Evolutionary conservation across 345 rosid species (phyloP).

Genomic region (Acer yangbiense): DNA sequence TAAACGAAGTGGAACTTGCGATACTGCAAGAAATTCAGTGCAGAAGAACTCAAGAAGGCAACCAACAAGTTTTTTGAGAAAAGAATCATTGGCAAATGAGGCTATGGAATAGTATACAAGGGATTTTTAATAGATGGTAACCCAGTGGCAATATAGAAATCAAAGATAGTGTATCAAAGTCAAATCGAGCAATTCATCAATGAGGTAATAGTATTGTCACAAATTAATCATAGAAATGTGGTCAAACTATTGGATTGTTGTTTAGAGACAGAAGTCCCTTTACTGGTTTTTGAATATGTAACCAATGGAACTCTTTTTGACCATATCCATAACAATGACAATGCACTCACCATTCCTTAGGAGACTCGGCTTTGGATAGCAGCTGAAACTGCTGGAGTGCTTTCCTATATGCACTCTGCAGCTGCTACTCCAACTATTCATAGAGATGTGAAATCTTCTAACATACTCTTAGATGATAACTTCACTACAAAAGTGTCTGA

Average conservation of each 20-base stretch:
- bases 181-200: slow-evolving; percentile 33
- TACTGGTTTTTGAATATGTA: slow-evolving; percentile 31
- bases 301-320: slow-evolving; percentile 24
- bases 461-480: slow-evolving; percentile 43
- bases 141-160: slow-evolving; percentile 29
- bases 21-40: slow-evolving; percentile 17
- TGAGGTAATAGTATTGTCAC: slow-evolving; percentile 29
- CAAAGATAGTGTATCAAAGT: slow-evolving; percentile 10
- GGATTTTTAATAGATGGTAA: slow-evolving; percentile 17
- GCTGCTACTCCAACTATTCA: slow-evolving; percentile 46
- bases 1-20: neutral
- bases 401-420: slow-evolving; percentile 46
- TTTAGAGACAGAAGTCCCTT: slow-evolving; percentile 30
- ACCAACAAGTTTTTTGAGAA: slow-evolving; percentile 33
- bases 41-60: slow-evolving; percentile 36
- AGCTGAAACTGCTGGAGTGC: slow-evolving; percentile 34
- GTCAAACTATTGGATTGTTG: slow-evolving; percentile 32
- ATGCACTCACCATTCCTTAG: slow-evolving; percentile 28
- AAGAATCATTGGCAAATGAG: slow-evolving; percentile 38
- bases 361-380: slow-evolving; percentile 41
- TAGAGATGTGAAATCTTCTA: slow-evolving; percentile 48
- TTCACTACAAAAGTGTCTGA: slow-evolving; percentile 50
- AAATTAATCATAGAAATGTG: slow-evolving; percentile 30
- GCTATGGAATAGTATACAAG: slow-evolving; percentile 34
- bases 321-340: slow-evolving; percentile 16